Evolutionary conservation across 2,329 filamentous ascomycete species (phyloP).

Genomic region (Colletotrichum falcatum): DNA sequence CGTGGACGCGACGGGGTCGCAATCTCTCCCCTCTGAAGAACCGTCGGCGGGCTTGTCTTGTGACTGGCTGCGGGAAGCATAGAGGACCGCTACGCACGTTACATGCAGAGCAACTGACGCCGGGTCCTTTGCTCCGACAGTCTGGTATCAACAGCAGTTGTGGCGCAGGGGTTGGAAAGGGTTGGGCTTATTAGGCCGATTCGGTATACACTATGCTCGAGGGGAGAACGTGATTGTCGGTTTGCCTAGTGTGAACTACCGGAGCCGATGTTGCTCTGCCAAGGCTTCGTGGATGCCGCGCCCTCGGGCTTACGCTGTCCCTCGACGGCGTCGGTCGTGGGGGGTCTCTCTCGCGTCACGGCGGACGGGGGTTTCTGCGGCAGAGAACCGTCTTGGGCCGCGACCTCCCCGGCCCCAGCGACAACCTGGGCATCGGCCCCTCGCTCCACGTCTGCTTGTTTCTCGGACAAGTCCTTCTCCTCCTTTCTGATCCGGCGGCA

Average conservation of each 20-base stretch:
- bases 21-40: not conserved
- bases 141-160: not conserved
- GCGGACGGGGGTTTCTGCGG: not conserved
- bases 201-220: not conserved
- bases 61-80: not conserved
- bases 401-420: not conserved
- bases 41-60: not conserved
- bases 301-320: not conserved
- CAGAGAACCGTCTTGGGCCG: not conserved
- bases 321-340: not conserved
- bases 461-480: constrained; percentile 12
- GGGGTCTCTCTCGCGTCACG: not conserved
- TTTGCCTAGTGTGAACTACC: not conserved
- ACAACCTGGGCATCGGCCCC: not conserved
- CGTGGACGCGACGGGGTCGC: not conserved
- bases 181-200: too few relatives aligned
- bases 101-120: constrained; percentile 5
- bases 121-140: not conserved
- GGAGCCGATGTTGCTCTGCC: not conserved
- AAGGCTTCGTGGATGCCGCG: not conserved
- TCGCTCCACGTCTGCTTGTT: constrained; percentile 3
- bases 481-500: constrained; percentile 26
- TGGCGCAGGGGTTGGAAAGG: not conserved
- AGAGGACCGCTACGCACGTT: not conserved
- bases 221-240: not conserved